Evolutionary conservation across 202 grass and related monocot species (phyloP).

Genomic region (Tripidium arundinaceum): DNA sequence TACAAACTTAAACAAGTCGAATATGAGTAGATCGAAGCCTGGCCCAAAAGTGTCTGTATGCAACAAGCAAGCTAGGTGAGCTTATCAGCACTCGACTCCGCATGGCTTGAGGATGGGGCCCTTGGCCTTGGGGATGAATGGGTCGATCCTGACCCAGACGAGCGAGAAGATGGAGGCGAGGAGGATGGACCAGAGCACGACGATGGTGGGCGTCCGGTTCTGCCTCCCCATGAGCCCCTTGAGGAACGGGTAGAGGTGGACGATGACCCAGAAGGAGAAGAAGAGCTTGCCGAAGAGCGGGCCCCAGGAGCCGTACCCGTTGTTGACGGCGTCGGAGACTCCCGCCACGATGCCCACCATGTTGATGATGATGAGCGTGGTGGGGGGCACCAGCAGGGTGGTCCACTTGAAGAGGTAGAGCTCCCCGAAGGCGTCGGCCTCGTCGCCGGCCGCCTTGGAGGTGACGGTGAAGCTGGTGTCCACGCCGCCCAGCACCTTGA

Average conservation of each 20-base stretch:
- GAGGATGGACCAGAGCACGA: constrained; percentile 86
- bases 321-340: constrained; percentile 94
- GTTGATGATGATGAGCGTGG: constrained; percentile 96
- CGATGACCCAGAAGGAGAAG: constrained; percentile 95
- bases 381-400: constrained; percentile 67
- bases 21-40: too few relatives aligned
- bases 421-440: constrained; percentile 62
- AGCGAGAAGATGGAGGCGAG: constrained; percentile 97
- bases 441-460: constrained; percentile 66
- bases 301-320: constrained; percentile 82
- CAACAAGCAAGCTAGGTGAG: too few relatives aligned
- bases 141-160: too few relatives aligned
- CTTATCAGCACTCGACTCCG: too few relatives aligned
- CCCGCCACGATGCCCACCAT: constrained; percentile 93
- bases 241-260: constrained; percentile 94
- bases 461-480: constrained; percentile 99
- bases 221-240: constrained; percentile 98
- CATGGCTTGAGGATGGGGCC: too few relatives aligned
- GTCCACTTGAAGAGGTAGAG: constrained; percentile 99
- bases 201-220: constrained; percentile 90
- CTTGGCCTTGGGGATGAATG: too few relatives aligned
- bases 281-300: constrained; percentile 96
- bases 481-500: constrained; percentile 80
- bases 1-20: too few relatives aligned
- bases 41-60: too few relatives aligned